phyloP scores from a whole-genome alignment of 106 monocot species.

The Phalaenopsis aphrodite region DNA sequence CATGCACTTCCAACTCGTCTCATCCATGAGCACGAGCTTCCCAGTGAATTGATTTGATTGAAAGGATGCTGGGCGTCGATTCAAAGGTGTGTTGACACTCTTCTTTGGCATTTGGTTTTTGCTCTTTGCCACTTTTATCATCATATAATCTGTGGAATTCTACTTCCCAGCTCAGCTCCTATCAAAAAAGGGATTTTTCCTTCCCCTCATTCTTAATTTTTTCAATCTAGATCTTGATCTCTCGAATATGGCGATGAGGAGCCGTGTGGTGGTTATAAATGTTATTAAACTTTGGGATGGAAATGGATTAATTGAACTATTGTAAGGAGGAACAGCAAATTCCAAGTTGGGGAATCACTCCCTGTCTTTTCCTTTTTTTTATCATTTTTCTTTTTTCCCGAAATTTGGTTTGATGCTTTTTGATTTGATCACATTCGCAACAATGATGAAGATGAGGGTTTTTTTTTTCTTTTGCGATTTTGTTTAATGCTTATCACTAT shows the following conservation, averaged over 20 bases:
- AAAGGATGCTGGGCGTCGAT: not conserved
- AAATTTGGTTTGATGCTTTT: too few relatives aligned
- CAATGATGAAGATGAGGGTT: too few relatives aligned
- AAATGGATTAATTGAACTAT: not conserved
- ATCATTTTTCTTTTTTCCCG: not conserved
- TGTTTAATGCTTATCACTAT: too few relatives aligned
- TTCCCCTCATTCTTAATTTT: not conserved
- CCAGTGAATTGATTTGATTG: not conserved
- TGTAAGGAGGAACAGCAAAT: conserved; percentile 2
- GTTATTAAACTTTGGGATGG: not conserved
- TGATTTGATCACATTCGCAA: too few relatives aligned
- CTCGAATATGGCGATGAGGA: not conserved
- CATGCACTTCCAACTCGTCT: not conserved
- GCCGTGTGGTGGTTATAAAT: not conserved
- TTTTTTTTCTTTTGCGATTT: too few relatives aligned
- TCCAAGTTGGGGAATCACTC: not conserved
- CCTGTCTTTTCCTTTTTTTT: not conserved
- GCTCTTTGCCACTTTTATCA: not conserved
- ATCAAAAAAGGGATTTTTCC: not conserved
- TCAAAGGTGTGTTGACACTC: not conserved
- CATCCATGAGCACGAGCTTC: not conserved
- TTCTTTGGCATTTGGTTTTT: not conserved
- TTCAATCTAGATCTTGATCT: not conserved
- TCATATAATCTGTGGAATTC: not conserved
- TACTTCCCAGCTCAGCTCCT: not conserved